Base-by-base conservation (phyloP, 202 grass and related monocot species). In the Setaria italica region DNA sequence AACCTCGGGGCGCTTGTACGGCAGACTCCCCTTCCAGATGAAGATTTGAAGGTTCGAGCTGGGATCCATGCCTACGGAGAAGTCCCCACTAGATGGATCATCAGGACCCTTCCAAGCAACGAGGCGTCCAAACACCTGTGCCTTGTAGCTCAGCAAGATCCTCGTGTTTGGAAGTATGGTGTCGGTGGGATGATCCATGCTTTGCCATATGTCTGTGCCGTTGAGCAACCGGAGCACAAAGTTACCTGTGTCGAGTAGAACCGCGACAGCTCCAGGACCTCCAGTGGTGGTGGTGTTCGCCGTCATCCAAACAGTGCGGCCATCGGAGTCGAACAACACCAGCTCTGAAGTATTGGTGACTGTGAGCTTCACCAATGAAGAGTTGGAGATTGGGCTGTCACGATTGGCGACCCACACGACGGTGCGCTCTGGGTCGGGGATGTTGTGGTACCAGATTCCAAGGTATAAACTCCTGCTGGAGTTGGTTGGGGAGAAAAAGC, bases 371-470 rank as follows among this genome's bases (percentile, higher is more conserved):
- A 62, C 69, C 0, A 84, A 81, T 17, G 75, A 81, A 43, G 66
- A 3, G 9, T 9, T 59, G 19, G 3, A 9, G 15, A 97, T 75
- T 6, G 95, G 90, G 8, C 33, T 79, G 39, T 92, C 53, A 3
- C 87, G 87, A 37, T 94, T 97, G 72, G 94, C 94, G 0, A 91
- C 54, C 92, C 95, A 97, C 30, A 97, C 77, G 3, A 88, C 39
- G 0, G 84, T 88, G 8, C 25, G 25, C 42, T n/a, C 33, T 9
- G 25, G 48, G 0, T 11, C 56, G 0, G 50, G 50, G 8, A 94
- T 83, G 8, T 72, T 46, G 15, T 90, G 34, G 70, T 97, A 94
- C 90, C 95, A 90, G 30, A 97, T 83, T 2, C 88, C 92, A 0
- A 92, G 14, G 35, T 91, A 94, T 4, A 53, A n/a, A 8, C 58